Evolutionary conservation across 1,284 basidiomycete genomes (phyloP).

Genomic region (Ceratobasidium sp.): DNA sequence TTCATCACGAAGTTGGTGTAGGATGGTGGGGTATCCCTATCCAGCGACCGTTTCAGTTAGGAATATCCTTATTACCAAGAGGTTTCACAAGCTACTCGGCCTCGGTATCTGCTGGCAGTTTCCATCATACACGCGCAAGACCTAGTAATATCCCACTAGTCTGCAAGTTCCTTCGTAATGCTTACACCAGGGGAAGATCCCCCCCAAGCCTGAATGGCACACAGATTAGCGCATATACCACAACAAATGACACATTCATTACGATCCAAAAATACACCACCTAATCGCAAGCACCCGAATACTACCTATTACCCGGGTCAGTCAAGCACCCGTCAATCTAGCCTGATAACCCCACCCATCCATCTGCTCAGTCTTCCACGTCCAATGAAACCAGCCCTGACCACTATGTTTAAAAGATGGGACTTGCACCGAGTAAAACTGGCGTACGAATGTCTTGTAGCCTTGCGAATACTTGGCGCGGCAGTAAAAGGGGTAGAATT

Average conservation of each 20-base stretch:
- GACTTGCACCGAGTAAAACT: conserved; percentile 86
- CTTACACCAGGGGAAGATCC: too few species aligned
- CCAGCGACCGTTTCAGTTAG: too few species aligned
- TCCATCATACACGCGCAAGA: too few species aligned
- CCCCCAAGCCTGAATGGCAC: too few species aligned
- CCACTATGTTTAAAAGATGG: conserved; percentile 53
- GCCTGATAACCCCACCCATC: conserved; percentile 74
- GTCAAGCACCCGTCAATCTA: conserved; percentile 77
- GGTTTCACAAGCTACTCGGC: too few species aligned
- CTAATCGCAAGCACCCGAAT: conserved; percentile 67
- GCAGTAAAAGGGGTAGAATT: conserved; percentile 76
- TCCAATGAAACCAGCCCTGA: conserved; percentile 78
- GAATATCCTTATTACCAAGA: too few species aligned
- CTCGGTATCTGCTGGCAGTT: too few species aligned
- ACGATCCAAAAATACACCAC: background rate
- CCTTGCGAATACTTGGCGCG: conserved; percentile 76
- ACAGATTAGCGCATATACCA: too few species aligned
- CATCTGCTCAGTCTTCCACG: conserved; percentile 81
- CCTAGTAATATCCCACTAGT: too few species aligned
- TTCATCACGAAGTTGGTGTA: too few species aligned
- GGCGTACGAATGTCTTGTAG: conserved; percentile 87
- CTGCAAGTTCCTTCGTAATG: too few species aligned
- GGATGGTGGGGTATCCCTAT: too few species aligned
- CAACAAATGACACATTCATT: background rate
- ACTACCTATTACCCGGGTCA: conserved; percentile 65